Percentiles rank a stretch among this genome's conserved stretches.
Conservation (phyloP, 225 moss, liverwort and hornwort species). For the Pseudisothecium myosuroides region DNA sequence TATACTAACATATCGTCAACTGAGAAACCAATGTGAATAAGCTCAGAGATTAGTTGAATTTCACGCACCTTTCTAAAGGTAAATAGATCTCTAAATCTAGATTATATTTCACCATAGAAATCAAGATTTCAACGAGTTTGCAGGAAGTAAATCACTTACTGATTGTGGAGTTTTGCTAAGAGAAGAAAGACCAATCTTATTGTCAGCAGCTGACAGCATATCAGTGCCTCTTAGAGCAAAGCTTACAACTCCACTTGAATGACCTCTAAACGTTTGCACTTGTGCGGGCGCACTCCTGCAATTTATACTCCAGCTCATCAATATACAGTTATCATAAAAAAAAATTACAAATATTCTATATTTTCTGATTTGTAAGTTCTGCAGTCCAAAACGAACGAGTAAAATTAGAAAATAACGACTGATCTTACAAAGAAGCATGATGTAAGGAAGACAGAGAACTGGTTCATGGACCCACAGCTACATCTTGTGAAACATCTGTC, state of each 20-base stretch:
- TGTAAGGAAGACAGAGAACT: not conserved
- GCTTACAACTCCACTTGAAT: conserved; percentile 52
- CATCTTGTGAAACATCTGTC: not conserved
- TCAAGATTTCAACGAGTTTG: not conserved
- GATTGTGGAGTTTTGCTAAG: conserved; percentile 28
- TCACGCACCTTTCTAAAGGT: not conserved
- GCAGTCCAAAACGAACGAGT: not conserved
- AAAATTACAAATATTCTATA: not conserved
- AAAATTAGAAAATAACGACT: not conserved
- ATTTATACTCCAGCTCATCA: not conserved
- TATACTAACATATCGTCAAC: not conserved
- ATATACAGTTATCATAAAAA: not conserved
- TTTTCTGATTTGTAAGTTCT: not conserved
- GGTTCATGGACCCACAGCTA: not conserved
- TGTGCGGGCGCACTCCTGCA: conserved; percentile 47
- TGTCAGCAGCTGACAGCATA: conserved; percentile 62
- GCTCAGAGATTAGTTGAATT: not conserved
- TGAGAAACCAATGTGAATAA: not conserved
- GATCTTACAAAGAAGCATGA: not conserved
- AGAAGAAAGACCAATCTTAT: conserved; percentile 68
- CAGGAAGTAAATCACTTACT: not conserved
- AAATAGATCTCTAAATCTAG: not conserved
- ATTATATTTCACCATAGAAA: not conserved
- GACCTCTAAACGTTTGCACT: conserved; percentile 65
- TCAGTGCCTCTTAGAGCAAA: conserved; percentile 62